Evolutionary conservation across 768 basidiomycete genomes (phyloP), one percentile per base, ranked within the genome.

Genomic region (Sistotremastrum suecicum): DNA sequence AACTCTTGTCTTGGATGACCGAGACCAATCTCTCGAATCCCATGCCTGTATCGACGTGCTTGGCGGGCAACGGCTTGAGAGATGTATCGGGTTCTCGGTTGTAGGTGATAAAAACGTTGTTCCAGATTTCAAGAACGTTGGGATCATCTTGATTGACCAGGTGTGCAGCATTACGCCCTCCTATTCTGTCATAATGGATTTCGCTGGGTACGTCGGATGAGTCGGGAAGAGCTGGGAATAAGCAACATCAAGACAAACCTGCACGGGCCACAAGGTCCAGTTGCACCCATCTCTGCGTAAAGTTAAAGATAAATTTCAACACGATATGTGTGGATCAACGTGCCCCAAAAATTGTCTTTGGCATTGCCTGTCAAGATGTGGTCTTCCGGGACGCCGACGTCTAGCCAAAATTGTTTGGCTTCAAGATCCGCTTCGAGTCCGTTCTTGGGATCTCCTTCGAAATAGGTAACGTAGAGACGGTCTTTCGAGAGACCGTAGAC

Each of bases 341-440:
- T 62, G 90, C 91, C 94, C 95, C 95, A 99, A 60, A 99, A 98
- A 65, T 99, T 99, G 62, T 97, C 92, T 61, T 95, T 95, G 4
- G 89, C 84, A 57, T 84, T 88, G 46, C 91, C 91, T 5, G 95
- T 85, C 43, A 99, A 66, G 50, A 99, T 83, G 54, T 92, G 91
- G 50, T 83, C 81, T 51, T 92, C 90, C 0, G 79, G 58, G 28
- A 98, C 80, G 37, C 95, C 95, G 49, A 84, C 77, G n/a, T 79
- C 74, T 5, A 86, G 62, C 95, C 95, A 98, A 41, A 73, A 75
- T 53, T 89, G 70, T 59, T 78, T 82, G 28, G 90, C 88, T 61
- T 98, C 92, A 35, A 76, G 63, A 62, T 99, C 95, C 3, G 94
- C 76, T 50, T 85, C 81, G 28, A 99, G 70, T 11, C 84, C 83